Conservation (phyloP, 805 yeast genomes). For the Pichia thaimueangensis region DNA sequence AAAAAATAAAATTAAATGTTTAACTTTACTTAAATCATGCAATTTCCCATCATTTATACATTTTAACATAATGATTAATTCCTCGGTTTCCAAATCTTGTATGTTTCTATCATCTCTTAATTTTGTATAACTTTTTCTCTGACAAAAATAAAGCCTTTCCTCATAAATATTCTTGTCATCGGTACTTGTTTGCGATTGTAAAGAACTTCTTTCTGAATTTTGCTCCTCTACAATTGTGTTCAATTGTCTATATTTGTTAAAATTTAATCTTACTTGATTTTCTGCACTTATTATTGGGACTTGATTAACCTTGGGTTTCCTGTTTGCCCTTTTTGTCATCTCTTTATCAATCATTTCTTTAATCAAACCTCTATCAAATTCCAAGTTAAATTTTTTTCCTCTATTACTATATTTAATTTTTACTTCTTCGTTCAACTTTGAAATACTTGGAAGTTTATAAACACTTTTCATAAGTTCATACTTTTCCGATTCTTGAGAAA, state of each 20-base stretch:
- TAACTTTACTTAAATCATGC: constrained; percentile 9
- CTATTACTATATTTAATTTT: constrained; percentile 4
- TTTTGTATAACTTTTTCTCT: neutral
- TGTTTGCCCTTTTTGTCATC: neutral
- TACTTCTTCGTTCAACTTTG: constrained; percentile 17
- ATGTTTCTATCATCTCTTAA: constrained; percentile 6
- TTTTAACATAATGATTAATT: neutral
- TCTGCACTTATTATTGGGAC: neutral
- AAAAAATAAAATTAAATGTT: constrained; percentile 10
- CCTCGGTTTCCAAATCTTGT: neutral
- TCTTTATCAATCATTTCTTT: constrained; percentile 8
- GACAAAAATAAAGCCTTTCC: neutral
- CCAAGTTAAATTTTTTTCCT: constrained; percentile 8
- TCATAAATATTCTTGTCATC: too few species aligned
- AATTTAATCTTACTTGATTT: constrained; percentile 13
- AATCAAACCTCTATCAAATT: constrained; percentile 12
- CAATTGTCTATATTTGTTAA: constrained; percentile 12
- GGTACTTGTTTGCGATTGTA: too few species aligned
- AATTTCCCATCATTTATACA: constrained; percentile 2
- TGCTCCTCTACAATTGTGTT: constrained; percentile 13
- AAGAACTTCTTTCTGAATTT: neutral
- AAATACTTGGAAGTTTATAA: constrained; percentile 25
- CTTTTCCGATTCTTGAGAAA: constrained; percentile 19
- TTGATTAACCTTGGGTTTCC: neutral
- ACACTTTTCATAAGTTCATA: constrained; percentile 21